Evolutionary conservation across 768 basidiomycete species (phyloP).

Genomic region (Suillus alpinus): DNA sequence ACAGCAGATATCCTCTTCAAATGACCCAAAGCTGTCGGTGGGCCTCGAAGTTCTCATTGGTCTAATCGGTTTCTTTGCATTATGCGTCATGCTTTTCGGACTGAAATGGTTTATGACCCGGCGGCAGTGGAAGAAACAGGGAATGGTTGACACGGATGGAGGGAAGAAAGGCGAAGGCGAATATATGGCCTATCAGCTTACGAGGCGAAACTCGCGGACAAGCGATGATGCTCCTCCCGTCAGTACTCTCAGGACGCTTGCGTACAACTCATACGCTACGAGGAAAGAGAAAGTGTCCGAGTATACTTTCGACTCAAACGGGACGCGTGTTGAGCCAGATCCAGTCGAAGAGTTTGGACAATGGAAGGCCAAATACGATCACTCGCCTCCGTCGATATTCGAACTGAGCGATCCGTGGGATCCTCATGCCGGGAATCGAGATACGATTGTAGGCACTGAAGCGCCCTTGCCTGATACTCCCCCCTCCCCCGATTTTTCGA

Average conservation of each 20-base stretch:
- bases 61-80: conserved; percentile 54
- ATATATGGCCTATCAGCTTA: conserved; percentile 33
- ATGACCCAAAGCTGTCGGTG: conserved; percentile 43
- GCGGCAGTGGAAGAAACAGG: conserved; percentile 29
- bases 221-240: conserved; percentile 30
- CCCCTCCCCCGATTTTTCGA: conserved; percentile 13
- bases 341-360: conserved; percentile 11
- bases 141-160: conserved; percentile 14
- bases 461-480: conserved; percentile 12
- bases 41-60: conserved; percentile 64
- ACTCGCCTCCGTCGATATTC: neutral
- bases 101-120: conserved; percentile 50
- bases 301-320: conserved; percentile 32
- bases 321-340: conserved; percentile 22
- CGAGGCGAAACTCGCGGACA: conserved; percentile 25
- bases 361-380: conserved; percentile 6
- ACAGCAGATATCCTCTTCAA: conserved; percentile 8
- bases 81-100: conserved; percentile 53
- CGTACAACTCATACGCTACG: conserved; percentile 38
- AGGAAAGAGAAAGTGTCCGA: conserved; percentile 32
- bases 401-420: conserved; percentile 24
- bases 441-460: conserved; percentile 29
- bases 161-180: conserved; percentile 13
- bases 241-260: conserved; percentile 38
- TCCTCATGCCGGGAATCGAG: conserved; percentile 20